phyloP scores from a whole-genome alignment of 2,329 filamentous ascomycete species.

The Aspergillus aculeatus region DNA sequence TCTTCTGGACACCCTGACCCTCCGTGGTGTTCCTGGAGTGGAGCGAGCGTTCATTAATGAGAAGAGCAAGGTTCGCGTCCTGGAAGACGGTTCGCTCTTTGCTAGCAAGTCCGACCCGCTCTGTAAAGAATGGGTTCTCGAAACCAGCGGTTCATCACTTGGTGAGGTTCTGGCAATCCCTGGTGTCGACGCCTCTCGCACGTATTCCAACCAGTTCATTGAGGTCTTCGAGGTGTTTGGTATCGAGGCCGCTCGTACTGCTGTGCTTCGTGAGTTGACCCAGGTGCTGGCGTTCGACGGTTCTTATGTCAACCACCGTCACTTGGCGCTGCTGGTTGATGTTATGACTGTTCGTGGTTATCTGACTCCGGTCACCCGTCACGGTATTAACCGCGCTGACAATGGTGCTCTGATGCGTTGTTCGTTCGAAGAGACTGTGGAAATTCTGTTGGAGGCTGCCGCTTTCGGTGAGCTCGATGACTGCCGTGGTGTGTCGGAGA shows the following conservation, averaged over 20 bases:
- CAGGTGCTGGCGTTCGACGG: constrained; percentile 96
- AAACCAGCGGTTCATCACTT: constrained; percentile 87
- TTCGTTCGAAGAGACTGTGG: constrained; percentile 98
- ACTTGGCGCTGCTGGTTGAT: constrained; percentile 90
- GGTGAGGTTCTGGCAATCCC: constrained; percentile 80
- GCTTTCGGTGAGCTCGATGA: constrained; percentile 94
- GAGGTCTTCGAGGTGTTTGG: constrained; percentile 93
- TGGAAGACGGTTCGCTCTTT: constrained; percentile 69
- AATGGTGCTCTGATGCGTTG: constrained; percentile 98
- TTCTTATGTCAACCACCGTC: constrained; percentile 98
- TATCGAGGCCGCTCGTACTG: constrained; percentile 88
- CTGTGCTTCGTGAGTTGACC: constrained; percentile 83
- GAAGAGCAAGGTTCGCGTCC: constrained; percentile 66
- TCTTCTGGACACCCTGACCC: constrained; percentile 83
- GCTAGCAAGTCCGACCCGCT: constrained; percentile 69
- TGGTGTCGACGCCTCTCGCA: constrained; percentile 81
- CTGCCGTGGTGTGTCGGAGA: constrained; percentile 96
- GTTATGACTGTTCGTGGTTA: constrained; percentile 96
- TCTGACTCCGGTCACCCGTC: constrained; percentile 93
- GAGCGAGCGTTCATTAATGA: constrained; percentile 91
- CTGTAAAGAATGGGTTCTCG: constrained; percentile 92
- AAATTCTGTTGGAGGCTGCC: constrained; percentile 94
- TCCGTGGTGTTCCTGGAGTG: constrained; percentile 86
- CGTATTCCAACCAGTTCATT: constrained; percentile 93
- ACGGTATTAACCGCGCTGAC: constrained; percentile 97